Percentiles rank a stretch among this genome's conserved stretches.
phyloP scores from a whole-genome alignment of 2,329 filamentous ascomycete species.

The Macrophomina phaseolina region DNA sequence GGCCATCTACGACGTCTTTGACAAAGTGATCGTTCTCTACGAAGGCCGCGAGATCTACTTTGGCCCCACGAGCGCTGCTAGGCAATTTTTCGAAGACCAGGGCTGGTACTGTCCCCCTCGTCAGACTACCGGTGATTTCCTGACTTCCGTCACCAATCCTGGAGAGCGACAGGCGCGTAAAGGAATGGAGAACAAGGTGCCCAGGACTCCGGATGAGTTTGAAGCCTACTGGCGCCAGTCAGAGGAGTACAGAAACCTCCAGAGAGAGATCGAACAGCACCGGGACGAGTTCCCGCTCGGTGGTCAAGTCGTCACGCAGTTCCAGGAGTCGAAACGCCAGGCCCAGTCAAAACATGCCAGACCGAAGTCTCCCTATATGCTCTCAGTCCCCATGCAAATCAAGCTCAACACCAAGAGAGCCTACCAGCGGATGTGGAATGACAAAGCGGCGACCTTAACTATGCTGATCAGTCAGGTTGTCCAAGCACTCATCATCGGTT shows the following conservation, averaged over 20 bases:
- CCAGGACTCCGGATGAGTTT: conserved; percentile 57
- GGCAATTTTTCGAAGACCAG: conserved; percentile 68
- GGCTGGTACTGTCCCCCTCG: conserved; percentile 71
- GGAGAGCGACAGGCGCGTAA: conserved; percentile 49
- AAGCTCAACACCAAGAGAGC: conserved; percentile 39
- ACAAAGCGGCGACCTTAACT: conserved; percentile 40
- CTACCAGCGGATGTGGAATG: conserved; percentile 42
- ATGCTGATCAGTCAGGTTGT: conserved; percentile 56
- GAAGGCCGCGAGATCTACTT: conserved; percentile 81
- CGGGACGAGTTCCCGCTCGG: conserved; percentile 53
- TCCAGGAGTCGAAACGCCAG: conserved; percentile 51
- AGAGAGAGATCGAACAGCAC: conserved; percentile 58
- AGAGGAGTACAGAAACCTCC: conserved; percentile 49
- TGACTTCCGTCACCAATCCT: conserved; percentile 71
- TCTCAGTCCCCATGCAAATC: conserved; percentile 57
- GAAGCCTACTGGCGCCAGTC: conserved; percentile 59
- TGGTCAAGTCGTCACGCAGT: conserved; percentile 30
- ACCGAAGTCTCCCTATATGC: conserved; percentile 63
- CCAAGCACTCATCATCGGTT: conserved; percentile 66
- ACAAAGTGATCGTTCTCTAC: conserved; percentile 76
- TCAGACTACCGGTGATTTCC: conserved; percentile 75
- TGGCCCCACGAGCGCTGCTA: conserved; percentile 65
- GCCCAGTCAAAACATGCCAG: conserved; percentile 61
- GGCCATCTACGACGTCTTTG: conserved; percentile 67
- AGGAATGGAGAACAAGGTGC: conserved; percentile 52